A percentile compares a stretch with the other conserved stretches of the same genome.
Conservation (phyloP, 2,329 filamentous ascomycete genomes). For the Aspergillus carbonarius region DNA sequence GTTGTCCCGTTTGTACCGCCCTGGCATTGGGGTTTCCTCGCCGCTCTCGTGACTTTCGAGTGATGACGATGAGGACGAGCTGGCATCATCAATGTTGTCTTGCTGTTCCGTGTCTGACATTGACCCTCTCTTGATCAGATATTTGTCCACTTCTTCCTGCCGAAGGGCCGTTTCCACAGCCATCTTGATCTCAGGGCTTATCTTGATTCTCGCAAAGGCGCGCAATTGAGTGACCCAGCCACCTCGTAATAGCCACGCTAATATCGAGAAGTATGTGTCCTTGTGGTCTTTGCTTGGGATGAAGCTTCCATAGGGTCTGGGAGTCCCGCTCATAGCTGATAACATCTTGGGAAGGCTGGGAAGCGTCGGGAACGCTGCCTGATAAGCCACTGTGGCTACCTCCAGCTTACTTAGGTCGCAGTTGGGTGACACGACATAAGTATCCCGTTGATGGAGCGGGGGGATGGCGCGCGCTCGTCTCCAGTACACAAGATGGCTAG, state of each 20-base stretch:
- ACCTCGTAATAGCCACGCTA: constrained; percentile 89
- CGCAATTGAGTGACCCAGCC: constrained; percentile 93
- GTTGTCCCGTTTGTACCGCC: constrained; percentile 25
- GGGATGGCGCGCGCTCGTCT: constrained; percentile 87
- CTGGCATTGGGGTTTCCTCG: constrained; percentile 38
- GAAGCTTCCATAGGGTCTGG: constrained; percentile 77
- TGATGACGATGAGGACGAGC: constrained; percentile 41
- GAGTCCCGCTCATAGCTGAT: constrained; percentile 74
- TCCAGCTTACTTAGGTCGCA: constrained; percentile 73
- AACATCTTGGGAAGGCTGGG: constrained; percentile 84
- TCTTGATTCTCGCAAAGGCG: constrained; percentile 85
- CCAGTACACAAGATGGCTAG: constrained; percentile 95
- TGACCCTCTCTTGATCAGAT: constrained; percentile 31
- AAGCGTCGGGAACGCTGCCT: constrained; percentile 75
- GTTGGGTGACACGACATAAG: constrained; percentile 89
- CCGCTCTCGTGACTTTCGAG: constrained; percentile 40
- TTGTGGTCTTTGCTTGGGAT: constrained; percentile 87
- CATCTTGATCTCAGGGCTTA: constrained; percentile 77
- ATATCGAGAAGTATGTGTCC: constrained; percentile 80
- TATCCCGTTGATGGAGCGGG: constrained; percentile 83
- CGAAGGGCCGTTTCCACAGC: constrained; percentile 73
- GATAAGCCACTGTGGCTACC: constrained; percentile 69
- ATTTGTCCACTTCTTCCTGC: constrained; percentile 58
- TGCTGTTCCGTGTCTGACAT: constrained; percentile 11
- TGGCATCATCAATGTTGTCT: constrained; percentile 25